Evolutionary conservation across 2,329 filamentous ascomycete species (phyloP), one percentile per base, ranked within the genome.

Genomic region (Fusarium virguliforme): DNA sequence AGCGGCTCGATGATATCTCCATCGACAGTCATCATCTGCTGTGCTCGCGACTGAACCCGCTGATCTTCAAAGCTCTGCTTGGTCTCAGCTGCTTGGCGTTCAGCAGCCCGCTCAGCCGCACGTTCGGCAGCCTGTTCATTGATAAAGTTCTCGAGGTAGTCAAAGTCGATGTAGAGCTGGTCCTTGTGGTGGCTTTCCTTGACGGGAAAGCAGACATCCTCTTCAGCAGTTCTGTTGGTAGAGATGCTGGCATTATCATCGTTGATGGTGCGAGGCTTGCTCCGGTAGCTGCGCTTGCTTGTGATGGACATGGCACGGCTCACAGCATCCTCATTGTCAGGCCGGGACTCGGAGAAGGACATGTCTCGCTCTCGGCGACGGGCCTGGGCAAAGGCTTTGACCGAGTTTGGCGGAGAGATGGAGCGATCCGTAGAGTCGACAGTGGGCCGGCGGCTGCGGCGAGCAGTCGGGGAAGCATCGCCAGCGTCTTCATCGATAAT

Each of bases 341-440:
- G 76, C 62, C 78, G 79, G 61, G 80, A 77, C 69, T 87, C 88
- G 15, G 86, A 88, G 69, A 86, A 83, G 24, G 86, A 90, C 77
- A 86, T 79, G 65, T 90, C 94, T 46, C 95, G 92, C 78, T 95
- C 93, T 65, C 95, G 91, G 65, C 94, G 93, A 56, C 94, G 92
- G 61, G 94, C 93, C 76, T 96, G 93, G 18, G 96, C 96, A 81
- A 99, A 99, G 4, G 96, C 96, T 80, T 98, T 97, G 57, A 99
- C 94, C 0, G 96, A 99, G 81, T 98, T 99, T 8, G 96, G 96
- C 10, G 95, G 95, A 6, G 96, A 98, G 3, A 89, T 84, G 1
- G 93, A 94, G 61, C 94, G 88, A 53, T 88, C 87, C 26, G 83
- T 80, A 2, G 88, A 88, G 34, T 86, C 86, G 60, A 91, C 83